Evolutionary conservation across 192 early-diverging fungal species (phyloP).

Genomic region (Backusella liffmaniae): DNA sequence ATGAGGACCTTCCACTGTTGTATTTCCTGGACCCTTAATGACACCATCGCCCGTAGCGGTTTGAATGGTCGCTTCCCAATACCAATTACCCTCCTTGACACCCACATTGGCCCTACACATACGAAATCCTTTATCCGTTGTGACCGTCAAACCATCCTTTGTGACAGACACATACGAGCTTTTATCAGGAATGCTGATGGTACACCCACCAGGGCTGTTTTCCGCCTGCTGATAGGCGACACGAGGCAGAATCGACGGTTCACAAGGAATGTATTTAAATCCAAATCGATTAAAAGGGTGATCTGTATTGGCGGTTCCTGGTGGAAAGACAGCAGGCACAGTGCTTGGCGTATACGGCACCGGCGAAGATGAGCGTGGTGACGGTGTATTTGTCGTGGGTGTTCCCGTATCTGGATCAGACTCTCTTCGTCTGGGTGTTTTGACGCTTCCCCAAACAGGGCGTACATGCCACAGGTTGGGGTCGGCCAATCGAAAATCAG

Average conservation of each 20-base stretch:
- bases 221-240: constrained; percentile 52
- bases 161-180: constrained; percentile 58
- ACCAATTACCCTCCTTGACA: constrained; percentile 63
- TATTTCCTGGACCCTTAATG: constrained; percentile 32
- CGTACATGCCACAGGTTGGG: constrained; percentile 61
- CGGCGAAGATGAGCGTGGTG: constrained; percentile 34
- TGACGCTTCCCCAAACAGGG: constrained; percentile 37
- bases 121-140: constrained; percentile 64
- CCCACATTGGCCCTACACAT: constrained; percentile 61
- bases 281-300: constrained; percentile 60
- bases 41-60: constrained; percentile 41
- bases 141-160: constrained; percentile 53
- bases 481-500: constrained; percentile 57
- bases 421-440: neutral
- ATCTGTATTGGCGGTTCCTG: constrained; percentile 28
- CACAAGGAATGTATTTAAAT: constrained; percentile 61
- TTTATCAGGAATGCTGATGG: constrained; percentile 54
- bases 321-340: constrained; percentile 11
- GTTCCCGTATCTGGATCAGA: constrained; percentile 9
- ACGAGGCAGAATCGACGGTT: constrained; percentile 45
- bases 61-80: constrained; percentile 56
- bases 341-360: neutral
- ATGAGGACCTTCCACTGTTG: constrained; percentile 48
- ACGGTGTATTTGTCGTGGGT: constrained; percentile 25
- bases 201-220: constrained; percentile 40